Percentiles rank a stretch among this genome's conserved stretches.
Conservation (phyloP, 2,329 filamentous ascomycete species). For the Xylaria sp. region DNA sequence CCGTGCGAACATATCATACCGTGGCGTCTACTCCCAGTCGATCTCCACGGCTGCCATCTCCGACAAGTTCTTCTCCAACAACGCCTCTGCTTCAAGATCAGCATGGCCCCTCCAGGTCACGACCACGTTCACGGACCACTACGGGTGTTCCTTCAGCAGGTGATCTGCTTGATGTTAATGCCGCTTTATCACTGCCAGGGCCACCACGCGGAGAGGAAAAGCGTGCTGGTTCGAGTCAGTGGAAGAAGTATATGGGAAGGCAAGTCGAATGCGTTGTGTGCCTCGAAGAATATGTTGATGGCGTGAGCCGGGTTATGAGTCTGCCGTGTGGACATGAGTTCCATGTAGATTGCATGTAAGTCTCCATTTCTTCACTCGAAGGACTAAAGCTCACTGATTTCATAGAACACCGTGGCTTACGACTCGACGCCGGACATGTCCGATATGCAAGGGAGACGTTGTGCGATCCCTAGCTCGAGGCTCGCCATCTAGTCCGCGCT, state of each 20-base stretch:
- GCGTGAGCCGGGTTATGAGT: constrained; percentile 95
- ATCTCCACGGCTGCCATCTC: constrained; percentile 70
- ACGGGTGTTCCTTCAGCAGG: constrained; percentile 67
- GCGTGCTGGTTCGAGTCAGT: constrained; percentile 60
- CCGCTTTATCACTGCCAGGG: constrained; percentile 54
- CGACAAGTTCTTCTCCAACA: constrained; percentile 74
- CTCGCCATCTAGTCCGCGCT: constrained; percentile 62
- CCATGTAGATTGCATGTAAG: constrained; percentile 98
- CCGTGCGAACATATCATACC: constrained; percentile 93
- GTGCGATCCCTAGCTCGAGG: constrained; percentile 74
- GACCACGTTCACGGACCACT: constrained; percentile 73
- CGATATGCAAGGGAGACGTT: constrained; percentile 98
- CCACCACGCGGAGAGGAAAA: constrained; percentile 62
- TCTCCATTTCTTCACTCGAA: constrained; percentile 47
- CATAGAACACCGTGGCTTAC: constrained; percentile 93
- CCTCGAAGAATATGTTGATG: constrained; percentile 94
- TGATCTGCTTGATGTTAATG: constrained; percentile 57
- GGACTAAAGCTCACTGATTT: constrained; percentile 43
- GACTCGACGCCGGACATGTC: constrained; percentile 93
- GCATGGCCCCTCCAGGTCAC: constrained; percentile 59
- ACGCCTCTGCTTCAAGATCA: constrained; percentile 79
- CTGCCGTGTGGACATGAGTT: constrained; percentile 98
- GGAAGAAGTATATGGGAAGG: constrained; percentile 74
- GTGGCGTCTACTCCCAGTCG: constrained; percentile 72
- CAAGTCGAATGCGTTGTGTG: constrained; percentile 95